These are phyloP conservation scores for Mycena alexandri DNA, from an alignment of 768 basidiomycete genomes.

Conservation along the genomic window DNA sequence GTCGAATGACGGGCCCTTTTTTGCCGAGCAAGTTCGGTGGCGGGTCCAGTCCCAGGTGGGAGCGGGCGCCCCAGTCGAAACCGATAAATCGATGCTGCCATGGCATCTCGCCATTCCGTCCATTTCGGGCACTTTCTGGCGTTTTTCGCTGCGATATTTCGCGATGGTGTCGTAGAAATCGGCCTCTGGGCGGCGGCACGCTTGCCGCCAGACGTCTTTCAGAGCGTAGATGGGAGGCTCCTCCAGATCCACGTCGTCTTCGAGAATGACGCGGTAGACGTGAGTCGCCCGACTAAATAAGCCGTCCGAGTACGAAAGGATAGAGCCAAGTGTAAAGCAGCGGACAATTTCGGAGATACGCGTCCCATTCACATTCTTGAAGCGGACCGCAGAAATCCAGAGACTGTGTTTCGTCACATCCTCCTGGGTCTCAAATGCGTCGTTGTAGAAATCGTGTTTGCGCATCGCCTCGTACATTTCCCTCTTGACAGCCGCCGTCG, in stretches of 20 bases:
- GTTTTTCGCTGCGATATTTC: conserved; percentile 5
- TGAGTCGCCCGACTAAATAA: conserved; percentile 29
- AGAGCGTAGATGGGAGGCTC: conserved; percentile 16
- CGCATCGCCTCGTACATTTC: not conserved
- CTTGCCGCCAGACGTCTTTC: conserved; percentile 21
- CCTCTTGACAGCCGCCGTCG: conserved; percentile 2
- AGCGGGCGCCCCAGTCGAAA: not conserved
- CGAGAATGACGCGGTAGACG: conserved; percentile 27
- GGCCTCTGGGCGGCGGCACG: conserved; percentile 18
- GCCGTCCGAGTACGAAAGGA: not conserved
- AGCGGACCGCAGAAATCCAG: conserved; percentile 20
- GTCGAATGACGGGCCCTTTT: not conserved
- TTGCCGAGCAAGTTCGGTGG: not conserved
- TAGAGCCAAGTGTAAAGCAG: not conserved
- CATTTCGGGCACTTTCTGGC: no score
- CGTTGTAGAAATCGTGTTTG: conserved; percentile 1
- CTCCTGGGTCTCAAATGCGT: not conserved
- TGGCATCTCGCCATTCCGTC: conserved; percentile 24
- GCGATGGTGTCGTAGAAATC: conserved; percentile 31
- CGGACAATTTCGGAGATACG: conserved; percentile 2
- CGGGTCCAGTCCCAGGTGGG: not conserved
- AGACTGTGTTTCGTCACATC: conserved; percentile 4
- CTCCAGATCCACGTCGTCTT: conserved; percentile 11
- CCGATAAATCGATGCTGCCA: conserved; percentile 26
- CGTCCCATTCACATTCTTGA: no score